Percentiles rank a stretch among this genome's conserved stretches.
Evolutionary conservation across 495 filamentous ascomycete genomes (phyloP).

Genomic region (Elasticomyces elasticus): DNA sequence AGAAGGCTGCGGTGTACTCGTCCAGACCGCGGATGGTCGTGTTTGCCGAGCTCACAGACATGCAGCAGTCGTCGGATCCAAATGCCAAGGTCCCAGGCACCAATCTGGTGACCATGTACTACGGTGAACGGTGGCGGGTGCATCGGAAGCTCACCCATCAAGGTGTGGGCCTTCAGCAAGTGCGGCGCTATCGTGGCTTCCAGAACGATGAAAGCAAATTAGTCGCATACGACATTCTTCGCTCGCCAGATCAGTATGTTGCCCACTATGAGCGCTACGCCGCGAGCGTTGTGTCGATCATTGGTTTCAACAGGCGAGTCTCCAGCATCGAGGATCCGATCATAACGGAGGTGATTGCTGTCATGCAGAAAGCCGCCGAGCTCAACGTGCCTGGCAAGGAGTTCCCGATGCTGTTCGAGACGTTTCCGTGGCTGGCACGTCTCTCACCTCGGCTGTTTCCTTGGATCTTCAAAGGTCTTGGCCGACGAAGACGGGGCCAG

Average conservation of each 20-base stretch:
- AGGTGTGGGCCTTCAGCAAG: conserved; percentile 51
- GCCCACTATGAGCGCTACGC: conserved; percentile 38
- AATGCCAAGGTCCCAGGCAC: conserved; percentile 21
- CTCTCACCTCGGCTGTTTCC: conserved; percentile 48
- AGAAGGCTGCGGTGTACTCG: conserved; percentile 46
- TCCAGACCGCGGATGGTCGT: conserved; percentile 40
- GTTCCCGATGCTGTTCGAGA: conserved; percentile 41
- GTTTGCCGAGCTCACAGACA: conserved; percentile 46
- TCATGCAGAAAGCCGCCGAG: conserved; percentile 50
- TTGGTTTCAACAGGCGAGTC: conserved; percentile 35
- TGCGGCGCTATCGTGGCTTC: conserved; percentile 47
- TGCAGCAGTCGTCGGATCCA: conserved; percentile 37
- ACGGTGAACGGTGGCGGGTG: conserved; percentile 50
- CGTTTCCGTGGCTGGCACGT: conserved; percentile 43
- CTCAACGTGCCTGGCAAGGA: conserved; percentile 53
- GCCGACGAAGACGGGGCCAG: conserved; percentile 27
- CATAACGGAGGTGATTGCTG: conserved; percentile 43
- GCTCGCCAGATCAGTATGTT: conserved; percentile 33
- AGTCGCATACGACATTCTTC: conserved; percentile 33
- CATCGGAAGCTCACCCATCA: conserved; percentile 53
- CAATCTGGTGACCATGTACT: conserved; percentile 50
- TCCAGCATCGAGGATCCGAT: conserved; percentile 36
- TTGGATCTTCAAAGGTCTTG: conserved; percentile 43
- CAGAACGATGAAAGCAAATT: conserved; percentile 48
- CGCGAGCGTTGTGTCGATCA: conserved; percentile 38